A percentile compares a stretch with the other conserved stretches of the same genome.
phyloP scores from a whole-genome alignment of 1,284 basidiomycete species.

The Sanghuangporus sanghuang region DNA sequence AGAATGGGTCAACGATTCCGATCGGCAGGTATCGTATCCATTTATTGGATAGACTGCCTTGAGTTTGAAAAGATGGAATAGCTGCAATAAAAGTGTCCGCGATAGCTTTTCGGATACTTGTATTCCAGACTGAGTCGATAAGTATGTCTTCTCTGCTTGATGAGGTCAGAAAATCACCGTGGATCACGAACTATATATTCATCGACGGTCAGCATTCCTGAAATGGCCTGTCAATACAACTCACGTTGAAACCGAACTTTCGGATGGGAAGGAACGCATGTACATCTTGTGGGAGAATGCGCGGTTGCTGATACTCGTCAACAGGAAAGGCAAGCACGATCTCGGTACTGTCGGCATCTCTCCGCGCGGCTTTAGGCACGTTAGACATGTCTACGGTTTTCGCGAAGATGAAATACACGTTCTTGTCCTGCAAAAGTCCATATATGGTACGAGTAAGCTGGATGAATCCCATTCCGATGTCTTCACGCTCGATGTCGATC shows the following conservation, averaged over 20 bases:
- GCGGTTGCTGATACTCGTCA: slow-evolving; percentile 10
- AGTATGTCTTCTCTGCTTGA: background rate
- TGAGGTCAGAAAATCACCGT: slow-evolving; percentile 7
- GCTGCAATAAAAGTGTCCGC: background rate
- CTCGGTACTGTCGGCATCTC: slow-evolving; percentile 18
- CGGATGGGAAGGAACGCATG: slow-evolving; percentile 23
- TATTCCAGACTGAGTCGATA: background rate
- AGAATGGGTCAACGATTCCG: background rate
- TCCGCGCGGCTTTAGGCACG: slow-evolving; percentile 15
- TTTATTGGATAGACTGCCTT: background rate
- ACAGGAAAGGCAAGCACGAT: slow-evolving; percentile 25
- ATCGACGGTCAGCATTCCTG: background rate
- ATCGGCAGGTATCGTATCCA: background rate
- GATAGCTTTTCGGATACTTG: background rate
- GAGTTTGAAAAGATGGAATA: background rate
- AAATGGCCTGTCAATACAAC: background rate
- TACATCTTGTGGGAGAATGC: slow-evolving; percentile 17
- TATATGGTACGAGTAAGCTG: background rate
- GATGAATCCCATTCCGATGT: background rate
- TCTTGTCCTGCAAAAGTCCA: background rate
- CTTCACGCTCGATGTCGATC: background rate
- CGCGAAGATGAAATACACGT: background rate
- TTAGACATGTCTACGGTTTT: background rate
- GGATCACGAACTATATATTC: slow-evolving; percentile 20
- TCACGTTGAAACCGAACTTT: slow-evolving; percentile 20